Evolutionary conservation across 108 stramenopile genomes (phyloP).

Genomic region (Pseudonitzschia delicatissima): DNA sequence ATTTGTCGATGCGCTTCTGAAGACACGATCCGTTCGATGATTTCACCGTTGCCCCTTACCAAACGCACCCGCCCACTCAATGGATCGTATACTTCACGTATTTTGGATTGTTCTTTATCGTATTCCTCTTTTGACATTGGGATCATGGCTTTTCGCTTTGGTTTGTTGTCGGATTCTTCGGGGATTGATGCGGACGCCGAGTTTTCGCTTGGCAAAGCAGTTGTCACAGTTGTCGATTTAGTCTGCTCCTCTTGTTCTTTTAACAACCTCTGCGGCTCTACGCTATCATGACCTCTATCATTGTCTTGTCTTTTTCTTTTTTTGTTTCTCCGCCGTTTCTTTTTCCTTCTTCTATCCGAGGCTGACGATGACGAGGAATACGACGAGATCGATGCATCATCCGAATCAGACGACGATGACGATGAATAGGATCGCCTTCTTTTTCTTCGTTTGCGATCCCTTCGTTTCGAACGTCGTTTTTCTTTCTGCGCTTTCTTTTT

Average conservation of each 20-base stretch:
- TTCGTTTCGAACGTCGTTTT: not conserved
- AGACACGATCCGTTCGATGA: constrained; percentile 88
- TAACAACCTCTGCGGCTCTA: no score
- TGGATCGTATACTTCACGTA: constrained; percentile 87
- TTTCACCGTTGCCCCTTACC: constrained; percentile 89
- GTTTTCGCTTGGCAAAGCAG: not conserved
- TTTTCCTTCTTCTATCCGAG: not conserved
- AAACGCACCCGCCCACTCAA: constrained; percentile 70
- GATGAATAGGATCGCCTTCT: not conserved
- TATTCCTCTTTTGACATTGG: constrained; percentile 88
- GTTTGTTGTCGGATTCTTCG: not conserved
- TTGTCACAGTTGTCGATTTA: not conserved
- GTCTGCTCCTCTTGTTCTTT: no score
- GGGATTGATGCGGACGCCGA: not conserved
- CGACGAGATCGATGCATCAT: not conserved
- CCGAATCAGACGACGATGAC: not conserved
- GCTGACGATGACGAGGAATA: not conserved
- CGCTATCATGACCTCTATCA: no score
- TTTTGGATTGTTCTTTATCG: constrained; percentile 56
- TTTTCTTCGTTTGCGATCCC: not conserved
- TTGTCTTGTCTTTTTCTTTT: no score
- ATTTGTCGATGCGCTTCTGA: constrained; percentile 68
- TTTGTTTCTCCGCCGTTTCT: no score
- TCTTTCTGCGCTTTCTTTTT: not conserved
- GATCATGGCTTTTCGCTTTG: constrained; percentile 35